Percentiles rank a stretch among this genome's conserved stretches.
Evolutionary conservation across 805 yeast species (phyloP).

Genomic region (Metschnikowia dekortorum): DNA sequence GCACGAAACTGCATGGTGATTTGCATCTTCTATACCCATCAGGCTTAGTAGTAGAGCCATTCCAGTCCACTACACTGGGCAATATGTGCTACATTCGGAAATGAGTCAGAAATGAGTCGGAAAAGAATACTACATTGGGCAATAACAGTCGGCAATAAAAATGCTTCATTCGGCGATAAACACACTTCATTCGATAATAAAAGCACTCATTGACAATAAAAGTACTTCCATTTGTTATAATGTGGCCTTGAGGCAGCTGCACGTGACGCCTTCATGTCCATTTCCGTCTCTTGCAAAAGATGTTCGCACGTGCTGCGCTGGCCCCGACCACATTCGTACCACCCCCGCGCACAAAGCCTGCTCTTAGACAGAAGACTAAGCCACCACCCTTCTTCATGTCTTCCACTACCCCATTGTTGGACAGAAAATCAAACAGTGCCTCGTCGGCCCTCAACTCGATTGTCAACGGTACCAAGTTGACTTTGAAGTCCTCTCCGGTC

Average conservation of each 20-base stretch:
- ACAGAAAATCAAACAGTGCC: conserved; percentile 6
- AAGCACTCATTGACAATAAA: too few species aligned
- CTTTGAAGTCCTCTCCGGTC: conserved; percentile 59
- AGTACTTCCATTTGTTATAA: too few species aligned
- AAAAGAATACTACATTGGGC: too few species aligned
- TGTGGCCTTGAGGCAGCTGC: too few species aligned
- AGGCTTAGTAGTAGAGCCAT: too few species aligned
- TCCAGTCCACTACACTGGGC: too few species aligned
- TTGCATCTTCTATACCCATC: too few species aligned
- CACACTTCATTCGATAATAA: too few species aligned
- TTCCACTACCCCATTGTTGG: conserved; percentile 14
- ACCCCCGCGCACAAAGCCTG: not conserved
- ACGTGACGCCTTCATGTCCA: not conserved
- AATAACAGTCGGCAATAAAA: too few species aligned
- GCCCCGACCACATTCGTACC: not conserved
- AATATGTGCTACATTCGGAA: too few species aligned
- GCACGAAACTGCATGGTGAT: not conserved
- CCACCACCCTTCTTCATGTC: conserved; percentile 8
- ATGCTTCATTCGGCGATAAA: too few species aligned
- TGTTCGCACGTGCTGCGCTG: not conserved
- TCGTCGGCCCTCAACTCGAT: conserved; percentile 4
- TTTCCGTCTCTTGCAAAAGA: not conserved
- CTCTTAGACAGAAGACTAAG: not conserved
- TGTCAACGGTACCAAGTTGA: conserved; percentile 15
- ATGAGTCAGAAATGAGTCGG: too few species aligned